Base-by-base conservation (phyloP, 176 grass and related monocot species). In the Cenchrus purpureus region DNA sequence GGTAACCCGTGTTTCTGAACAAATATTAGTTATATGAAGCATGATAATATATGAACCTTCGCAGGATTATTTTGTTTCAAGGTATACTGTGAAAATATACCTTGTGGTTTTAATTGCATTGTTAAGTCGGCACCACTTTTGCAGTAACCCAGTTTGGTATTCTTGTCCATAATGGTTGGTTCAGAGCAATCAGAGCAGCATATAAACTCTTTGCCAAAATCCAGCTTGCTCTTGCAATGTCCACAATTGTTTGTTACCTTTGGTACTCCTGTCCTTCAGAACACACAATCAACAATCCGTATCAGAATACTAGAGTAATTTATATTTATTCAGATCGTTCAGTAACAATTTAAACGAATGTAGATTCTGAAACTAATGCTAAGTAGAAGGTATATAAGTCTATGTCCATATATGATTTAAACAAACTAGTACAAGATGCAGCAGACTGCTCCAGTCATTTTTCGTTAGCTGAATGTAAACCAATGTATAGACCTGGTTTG, bases 151-250 rank as follows among this genome's bases (percentile, higher is more conserved):
- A 94, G 77, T 73, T 92, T 90, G 8, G 59, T 93, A 51, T 76
- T 67, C 77, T 93, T 88, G 44, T 91, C 64, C 44, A 97, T 70
- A 75, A 93, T 83, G 78, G 60, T 87, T 61, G 94, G 89, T 31
- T 93, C 79, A 11, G 94, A 93, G 78, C 94, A 97, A 83, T 97
- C 94, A 68, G 87, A 90, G 66, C 94, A 97, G 68, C 94, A 97
- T 78, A 97, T 56, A 80, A 93, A 91, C 55, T 93, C 85, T 70
- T 86, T 87, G 20, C 91, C 94, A 84, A 97, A 97, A 85, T 97
- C 94, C 42, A 93, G 50, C 71, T 97, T 93, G 84, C 73, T 91
- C 65, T 93, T 90, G 85, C 94, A 97, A 69, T 90, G 87, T 65
- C 64, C 60, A 66, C 94, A 97, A 65, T 82, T 91, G 37, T 90